A percentile compares a stretch with the other conserved stretches of the same genome.
Evolutionary conservation across 2,329 filamentous ascomycete genomes (phyloP).

Genomic region (Seiridium unicorne): DNA sequence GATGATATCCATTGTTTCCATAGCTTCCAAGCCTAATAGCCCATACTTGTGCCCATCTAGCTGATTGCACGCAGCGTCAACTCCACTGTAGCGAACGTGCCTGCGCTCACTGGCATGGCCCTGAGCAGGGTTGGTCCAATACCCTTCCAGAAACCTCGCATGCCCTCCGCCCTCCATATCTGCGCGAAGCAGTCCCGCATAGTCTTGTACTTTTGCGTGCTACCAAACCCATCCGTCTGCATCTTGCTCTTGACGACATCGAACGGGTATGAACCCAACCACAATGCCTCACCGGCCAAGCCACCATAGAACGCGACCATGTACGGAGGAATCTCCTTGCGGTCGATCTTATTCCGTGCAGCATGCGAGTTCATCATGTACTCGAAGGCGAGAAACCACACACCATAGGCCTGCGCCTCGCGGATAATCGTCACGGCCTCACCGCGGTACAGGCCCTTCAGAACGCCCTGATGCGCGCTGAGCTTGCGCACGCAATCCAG

Average conservation of each 20-base stretch:
- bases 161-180: constrained; percentile 75
- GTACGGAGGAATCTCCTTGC: constrained; percentile 75
- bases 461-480: constrained; percentile 61
- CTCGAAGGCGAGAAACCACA: constrained; percentile 95
- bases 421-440: constrained; percentile 81
- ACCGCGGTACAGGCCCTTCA: constrained; percentile 80
- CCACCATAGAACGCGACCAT: constrained; percentile 94
- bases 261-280: constrained; percentile 91
- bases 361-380: constrained; percentile 93
- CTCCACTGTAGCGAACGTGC: constrained; percentile 89
- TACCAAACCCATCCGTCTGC: constrained; percentile 92
- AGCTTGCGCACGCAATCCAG: constrained; percentile 90
- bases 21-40: neutral
- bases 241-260: constrained; percentile 99
- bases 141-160: constrained; percentile 90
- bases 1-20: neutral
- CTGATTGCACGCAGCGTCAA: constrained; percentile 63
- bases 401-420: constrained; percentile 91
- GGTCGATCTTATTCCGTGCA: constrained; percentile 69
- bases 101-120: constrained; percentile 95
- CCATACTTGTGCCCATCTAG: constrained; percentile 12
- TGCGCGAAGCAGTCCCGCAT: constrained; percentile 91
- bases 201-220: constrained; percentile 66
- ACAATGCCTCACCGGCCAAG: constrained; percentile 88
- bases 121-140: constrained; percentile 86